Evolutionary conservation across 2,329 filamentous ascomycete species (phyloP), one percentile per base, ranked within the genome.

Genomic region (Aspergillus ibericus): DNA sequence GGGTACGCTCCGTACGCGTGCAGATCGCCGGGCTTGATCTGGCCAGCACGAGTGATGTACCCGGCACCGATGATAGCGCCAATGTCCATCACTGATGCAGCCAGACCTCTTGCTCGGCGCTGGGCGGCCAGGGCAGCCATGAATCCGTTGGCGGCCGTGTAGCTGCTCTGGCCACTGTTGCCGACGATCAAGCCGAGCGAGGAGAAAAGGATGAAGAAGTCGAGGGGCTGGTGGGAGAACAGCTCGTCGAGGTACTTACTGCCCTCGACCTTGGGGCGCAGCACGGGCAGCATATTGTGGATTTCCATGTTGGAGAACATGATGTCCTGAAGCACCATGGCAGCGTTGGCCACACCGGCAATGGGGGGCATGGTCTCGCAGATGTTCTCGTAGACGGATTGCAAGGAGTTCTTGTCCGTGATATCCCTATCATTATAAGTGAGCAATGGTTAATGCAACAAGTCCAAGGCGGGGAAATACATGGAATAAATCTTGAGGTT

Each of bases 191-290:
- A 65, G 5, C 71, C 60, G 1, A 75, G 59, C 0, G 79, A 81
- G 0, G 74, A 77, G 40, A 80, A 74, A 22, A 77, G 61, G 10
- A 81, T 66, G 63, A 82, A 68, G 44, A 67, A 69, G 22, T 69
- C 67, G 4, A 69, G 57, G 5, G 59, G 13, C 6, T 42, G 16
- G 15, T 79, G 52, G 3, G 27, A 27, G 52, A 64, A 64, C 10
- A 64, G n/a, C 20, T 65, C 55, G 25, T 68, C 57, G 7, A 69
- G 59, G 5, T 53, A 16, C n/a, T 49, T 55, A 10, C 52, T 62
- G 6, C 67, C 67, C 9, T 54, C 52, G 2, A 70, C 63, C 50
- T 70, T 70, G 12, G 67, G 66, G 16, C 47, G 42, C 7, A 60
- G 32, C 8, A 55, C 58, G 16, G 27, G 38, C 4, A 50, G 46